Evolutionary conservation across 2,329 filamentous ascomycete species (phyloP).

Genomic region (Ophiostoma perfectum): DNA sequence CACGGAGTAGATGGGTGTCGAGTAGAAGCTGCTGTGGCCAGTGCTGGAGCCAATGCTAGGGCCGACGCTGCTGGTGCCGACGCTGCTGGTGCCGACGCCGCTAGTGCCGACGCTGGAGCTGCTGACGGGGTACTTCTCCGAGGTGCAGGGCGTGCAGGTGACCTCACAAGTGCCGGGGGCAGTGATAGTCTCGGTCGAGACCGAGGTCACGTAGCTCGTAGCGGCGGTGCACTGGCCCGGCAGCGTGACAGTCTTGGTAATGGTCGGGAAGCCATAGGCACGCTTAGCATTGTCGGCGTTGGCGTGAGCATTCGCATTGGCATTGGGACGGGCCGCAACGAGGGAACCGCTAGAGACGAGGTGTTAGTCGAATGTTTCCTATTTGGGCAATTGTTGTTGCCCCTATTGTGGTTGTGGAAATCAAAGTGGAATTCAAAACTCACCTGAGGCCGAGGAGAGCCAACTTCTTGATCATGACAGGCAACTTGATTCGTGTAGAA

Average conservation of each 20-base stretch:
- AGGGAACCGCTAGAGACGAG: slow-evolving; percentile 17
- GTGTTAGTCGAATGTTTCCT: slow-evolving; percentile 8
- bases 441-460: slow-evolving; percentile 26
- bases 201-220: slow-evolving; percentile 13
- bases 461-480: slow-evolving; percentile 21
- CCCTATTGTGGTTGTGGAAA: not conserved
- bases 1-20: slow-evolving; percentile 17
- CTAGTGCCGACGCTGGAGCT: not conserved
- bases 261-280: slow-evolving; percentile 23
- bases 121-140: slow-evolving; percentile 13
- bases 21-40: slow-evolving; percentile 14
- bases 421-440: not conserved
- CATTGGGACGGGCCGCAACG: slow-evolving; percentile 22
- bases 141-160: slow-evolving; percentile 19
- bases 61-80: slow-evolving; percentile 1
- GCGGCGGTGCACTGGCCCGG: slow-evolving; percentile 16
- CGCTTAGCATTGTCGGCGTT: slow-evolving; percentile 22
- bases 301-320: slow-evolving; percentile 18
- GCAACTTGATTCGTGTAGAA: not conserved
- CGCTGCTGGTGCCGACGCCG: slow-evolving; percentile 7
- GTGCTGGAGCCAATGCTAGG: not conserved
- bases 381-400: not conserved
- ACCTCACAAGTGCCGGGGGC: slow-evolving; percentile 7
- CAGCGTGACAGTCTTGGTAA: slow-evolving; percentile 24
- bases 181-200: slow-evolving; percentile 19